Evolutionary conservation across 768 basidiomycete genomes (phyloP), one percentile per base, ranked within the genome.

Genomic region (Mrakia frigida): DNA sequence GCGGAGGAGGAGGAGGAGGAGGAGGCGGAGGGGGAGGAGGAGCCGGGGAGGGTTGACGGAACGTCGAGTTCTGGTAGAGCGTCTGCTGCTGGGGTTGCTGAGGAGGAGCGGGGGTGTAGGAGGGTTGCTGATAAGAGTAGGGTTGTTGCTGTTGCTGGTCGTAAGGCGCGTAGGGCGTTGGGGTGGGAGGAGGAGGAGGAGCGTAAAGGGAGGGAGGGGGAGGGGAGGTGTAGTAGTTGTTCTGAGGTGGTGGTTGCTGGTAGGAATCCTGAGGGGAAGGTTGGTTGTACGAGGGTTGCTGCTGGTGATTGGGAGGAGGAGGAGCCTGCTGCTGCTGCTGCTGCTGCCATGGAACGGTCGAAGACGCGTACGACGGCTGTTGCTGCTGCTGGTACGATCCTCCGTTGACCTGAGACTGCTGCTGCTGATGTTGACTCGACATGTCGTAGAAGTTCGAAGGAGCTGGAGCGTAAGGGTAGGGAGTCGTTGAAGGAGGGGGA

Each of bases 21-120:
- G 68, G 68, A 43, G 69, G 69, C 6, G 69, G 69, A 28, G 69
- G 69, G 46, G 43, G 69, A 14, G 69, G 70, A 37, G 70, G 70
- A 52, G 70, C 53, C 2, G 70, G 70, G 10, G 70, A 72, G 4
- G 70, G 70, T 59, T 72, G 70, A 10, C 70, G 50, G 53, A 35
- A 59, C 1, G 53, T 16, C 33, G 37, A 33, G 70, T 18, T 71
- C 14, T 72, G 46, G 70, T 59, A 37, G 28, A 23, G 25, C 43
- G 70, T 46, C 33, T 37, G 52, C 6, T 50, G 46, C 53, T 14
- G 46, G 18, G 28, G 70, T 28, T 43, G 70, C 16, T 37, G 35
- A 23, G 50, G 50, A 37, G 70, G 70, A 56, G 70, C 9, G 10
- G 70, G 16, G 14, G 23, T 5, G 3, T 16, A 33, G 28, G 39